Evolutionary conservation across 768 basidiomycete genomes (phyloP), one percentile per base, ranked within the genome.

Genomic region (Panaeolus cyanescens): DNA sequence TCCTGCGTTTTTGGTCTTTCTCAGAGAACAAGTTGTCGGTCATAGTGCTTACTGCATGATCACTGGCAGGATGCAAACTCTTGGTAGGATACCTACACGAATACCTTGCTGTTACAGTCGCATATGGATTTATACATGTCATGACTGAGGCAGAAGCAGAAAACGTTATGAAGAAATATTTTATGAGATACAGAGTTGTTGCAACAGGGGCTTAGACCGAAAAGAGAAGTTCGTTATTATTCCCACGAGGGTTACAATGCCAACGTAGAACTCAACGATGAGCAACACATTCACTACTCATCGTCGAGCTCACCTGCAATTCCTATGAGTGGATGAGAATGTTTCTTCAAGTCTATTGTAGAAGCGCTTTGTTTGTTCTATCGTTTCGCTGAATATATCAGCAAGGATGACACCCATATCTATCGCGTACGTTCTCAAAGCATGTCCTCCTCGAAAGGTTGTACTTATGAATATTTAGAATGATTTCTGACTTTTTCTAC

Each of bases 401-500:
- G 25, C 13, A 57, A 62, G 40, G 20, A 72, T 72, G 71, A 64
- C 67, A 59, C 63, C 68, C 25, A 68, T 70, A 58, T 68, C 70
- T 37, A 71, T 71, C 55, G 70, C 70, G 68, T 68, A 54, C 59
- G 70, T 59, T 10, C 30, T 28, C 45, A 50, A 13, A 4, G 25
- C 6, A 15, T 28, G 8, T 28, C 12, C 22, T 33, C 19, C 36
- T 61, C 37, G 61, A 20, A 17, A 22, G 3, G 28, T 32, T 50
- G 12, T 50, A 7, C 20, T 13, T 32, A 32, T 33, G n/a, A 36
- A 36, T 57, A 32, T 60, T 45, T 64, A 96, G 95, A 45, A 95
- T 99, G 93, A 87, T 99, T 60, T 92, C 89, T 39, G 97, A 99
- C 77, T 99, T 99, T 80, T 99, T 98, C 77, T 88, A 93, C 70